These are phyloP conservation scores for Arthrocladium fulminans DNA, from an alignment of 2,329 filamentous ascomycete species.

Conservation along the genomic window DNA sequence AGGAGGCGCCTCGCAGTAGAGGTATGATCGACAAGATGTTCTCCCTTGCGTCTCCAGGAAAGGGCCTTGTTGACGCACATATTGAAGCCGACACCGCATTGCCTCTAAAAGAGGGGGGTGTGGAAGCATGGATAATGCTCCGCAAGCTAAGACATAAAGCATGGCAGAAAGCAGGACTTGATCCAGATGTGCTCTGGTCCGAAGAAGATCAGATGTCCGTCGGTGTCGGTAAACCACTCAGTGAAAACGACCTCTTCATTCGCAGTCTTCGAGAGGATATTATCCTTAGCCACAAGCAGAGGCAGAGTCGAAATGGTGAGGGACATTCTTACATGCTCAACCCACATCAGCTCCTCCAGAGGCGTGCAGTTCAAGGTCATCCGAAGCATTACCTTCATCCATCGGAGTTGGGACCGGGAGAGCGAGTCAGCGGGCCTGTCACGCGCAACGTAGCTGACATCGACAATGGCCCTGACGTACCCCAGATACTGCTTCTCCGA, in stretches of 20 bases:
- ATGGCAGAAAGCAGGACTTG: constrained; percentile 41
- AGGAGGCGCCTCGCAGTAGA: constrained; percentile 37
- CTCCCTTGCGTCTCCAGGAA: constrained; percentile 36
- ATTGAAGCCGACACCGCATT: constrained; percentile 36
- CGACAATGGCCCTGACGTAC: neutral
- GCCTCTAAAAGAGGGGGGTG: constrained; percentile 39
- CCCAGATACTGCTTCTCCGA: constrained; percentile 5
- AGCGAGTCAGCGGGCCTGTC: neutral
- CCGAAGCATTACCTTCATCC: neutral
- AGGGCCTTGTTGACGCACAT: constrained; percentile 38
- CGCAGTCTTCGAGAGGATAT: constrained; percentile 22
- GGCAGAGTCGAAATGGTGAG: neutral
- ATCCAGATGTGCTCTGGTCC: constrained; percentile 40
- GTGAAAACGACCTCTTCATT: constrained; percentile 17
- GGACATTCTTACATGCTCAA: neutral
- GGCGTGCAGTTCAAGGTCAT: neutral
- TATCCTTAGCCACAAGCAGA: constrained; percentile 12
- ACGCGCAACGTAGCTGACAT: neutral
- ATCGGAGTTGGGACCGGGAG: neutral
- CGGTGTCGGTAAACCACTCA: constrained; percentile 23
- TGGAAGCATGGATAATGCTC: constrained; percentile 43
- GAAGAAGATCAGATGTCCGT: constrained; percentile 37
- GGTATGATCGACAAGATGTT: constrained; percentile 41
- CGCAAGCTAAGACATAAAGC: constrained; percentile 38
- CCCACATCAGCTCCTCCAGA: neutral